These are phyloP conservation scores for Aspergillus luchuensis DNA, from an alignment of 2,329 filamentous ascomycete genomes.

Conservation along the genomic window DNA sequence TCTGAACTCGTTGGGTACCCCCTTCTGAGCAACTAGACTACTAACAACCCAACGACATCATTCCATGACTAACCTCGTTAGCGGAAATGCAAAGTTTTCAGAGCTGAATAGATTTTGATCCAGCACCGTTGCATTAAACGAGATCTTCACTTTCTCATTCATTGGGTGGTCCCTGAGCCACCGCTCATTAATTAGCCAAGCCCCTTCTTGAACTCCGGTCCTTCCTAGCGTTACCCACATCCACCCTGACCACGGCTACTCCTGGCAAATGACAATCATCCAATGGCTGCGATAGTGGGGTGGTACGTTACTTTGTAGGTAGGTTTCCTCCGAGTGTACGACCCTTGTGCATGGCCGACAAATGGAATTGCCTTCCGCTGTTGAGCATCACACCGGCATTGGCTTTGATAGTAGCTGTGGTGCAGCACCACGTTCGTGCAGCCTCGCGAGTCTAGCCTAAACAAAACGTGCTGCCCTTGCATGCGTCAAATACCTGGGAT, in stretches of 20 bases:
- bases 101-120: background rate
- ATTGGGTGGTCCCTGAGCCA: background rate
- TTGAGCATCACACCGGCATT: background rate
- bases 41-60: no score
- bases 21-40: no score
- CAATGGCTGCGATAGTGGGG: background rate
- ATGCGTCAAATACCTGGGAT: background rate
- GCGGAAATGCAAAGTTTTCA: background rate
- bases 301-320: background rate
- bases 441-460: background rate
- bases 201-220: conserved; percentile 10
- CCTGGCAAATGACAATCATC: no score
- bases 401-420: background rate
- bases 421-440: background rate
- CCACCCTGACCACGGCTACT: background rate
- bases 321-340: background rate
- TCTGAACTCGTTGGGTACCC: no score
- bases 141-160: background rate
- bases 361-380: conserved; percentile 6
- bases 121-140: background rate
- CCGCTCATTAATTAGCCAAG: conserved; percentile 13
- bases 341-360: background rate
- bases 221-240: conserved; percentile 13
- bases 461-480: background rate
- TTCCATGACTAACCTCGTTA: no score